phyloP scores from a whole-genome alignment of 2,329 filamentous ascomycete genomes.

The Penicillium brasilianum region DNA sequence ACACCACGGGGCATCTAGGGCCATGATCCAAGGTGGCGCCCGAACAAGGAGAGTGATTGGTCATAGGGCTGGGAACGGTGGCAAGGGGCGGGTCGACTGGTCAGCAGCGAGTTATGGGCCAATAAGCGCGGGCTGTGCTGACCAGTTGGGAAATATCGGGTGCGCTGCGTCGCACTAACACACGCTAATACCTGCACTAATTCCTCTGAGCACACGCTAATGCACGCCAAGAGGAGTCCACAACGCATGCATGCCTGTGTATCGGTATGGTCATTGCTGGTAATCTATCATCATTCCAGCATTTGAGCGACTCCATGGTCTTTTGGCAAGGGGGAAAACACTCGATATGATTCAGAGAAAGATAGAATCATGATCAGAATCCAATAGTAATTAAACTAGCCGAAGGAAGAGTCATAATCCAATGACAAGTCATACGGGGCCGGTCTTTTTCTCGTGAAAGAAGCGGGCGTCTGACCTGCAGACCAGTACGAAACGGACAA shows the following conservation, averaged over 20 bases:
- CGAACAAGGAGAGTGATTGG: no score
- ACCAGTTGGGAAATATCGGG: not conserved
- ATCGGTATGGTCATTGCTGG: slow-evolving; percentile 13
- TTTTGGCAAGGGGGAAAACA: not conserved
- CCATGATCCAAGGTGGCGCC: no score
- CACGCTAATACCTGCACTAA: no score
- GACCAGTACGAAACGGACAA: not conserved
- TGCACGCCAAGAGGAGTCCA: slow-evolving; percentile 2
- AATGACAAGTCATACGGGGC: not conserved
- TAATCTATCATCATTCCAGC: slow-evolving; percentile 11
- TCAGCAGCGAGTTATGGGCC: not conserved
- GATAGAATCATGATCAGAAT: not conserved
- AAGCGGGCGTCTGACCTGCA: not conserved
- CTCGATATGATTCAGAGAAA: not conserved
- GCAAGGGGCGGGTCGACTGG: not conserved
- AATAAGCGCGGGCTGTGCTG: not conserved
- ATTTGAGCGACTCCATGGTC: not conserved
- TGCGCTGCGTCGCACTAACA: slow-evolving; percentile 9
- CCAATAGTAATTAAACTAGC: not conserved
- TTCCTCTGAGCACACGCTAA: no score
- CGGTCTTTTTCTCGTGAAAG: not conserved
- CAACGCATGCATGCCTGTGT: slow-evolving; percentile 2
- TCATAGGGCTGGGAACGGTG: not conserved
- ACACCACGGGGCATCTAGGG: no score
- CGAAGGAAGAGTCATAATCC: not conserved